Evolutionary conservation across 768 basidiomycete genomes (phyloP).

Genomic region (Boletellus emodensis): DNA sequence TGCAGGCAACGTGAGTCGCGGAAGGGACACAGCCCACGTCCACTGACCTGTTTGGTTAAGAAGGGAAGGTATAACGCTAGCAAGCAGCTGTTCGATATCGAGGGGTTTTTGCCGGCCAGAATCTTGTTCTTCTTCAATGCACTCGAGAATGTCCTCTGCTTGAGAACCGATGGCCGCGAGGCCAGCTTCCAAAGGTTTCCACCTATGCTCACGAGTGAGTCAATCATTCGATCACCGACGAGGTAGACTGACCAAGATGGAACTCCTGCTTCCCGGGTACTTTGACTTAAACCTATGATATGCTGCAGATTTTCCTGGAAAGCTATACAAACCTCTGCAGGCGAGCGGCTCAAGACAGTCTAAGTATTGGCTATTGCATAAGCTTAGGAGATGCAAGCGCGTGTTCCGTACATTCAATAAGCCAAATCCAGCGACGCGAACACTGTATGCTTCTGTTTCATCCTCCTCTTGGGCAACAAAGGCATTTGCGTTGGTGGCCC

Average conservation of each 20-base stretch:
- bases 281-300: constrained; percentile 55
- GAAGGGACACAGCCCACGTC: not conserved
- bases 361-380: constrained; percentile 23
- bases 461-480: constrained; percentile 96
- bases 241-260: constrained; percentile 54
- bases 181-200: constrained; percentile 86
- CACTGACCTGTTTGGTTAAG: constrained; percentile 65
- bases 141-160: constrained; percentile 70
- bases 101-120: constrained; percentile 62
- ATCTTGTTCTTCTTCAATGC: constrained; percentile 70
- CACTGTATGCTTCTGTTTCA: constrained; percentile 75
- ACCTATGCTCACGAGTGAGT: constrained; percentile 48
- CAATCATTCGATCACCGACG: not conserved
- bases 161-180: constrained; percentile 81
- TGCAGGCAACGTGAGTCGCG: not conserved
- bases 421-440: constrained; percentile 83
- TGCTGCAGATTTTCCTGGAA: constrained; percentile 54
- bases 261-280: constrained; percentile 49
- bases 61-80: constrained; percentile 74
- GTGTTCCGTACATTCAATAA: constrained; percentile 57
- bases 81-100: constrained; percentile 73
- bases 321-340: constrained; percentile 45
- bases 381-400: not conserved
- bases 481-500: constrained; percentile 84
- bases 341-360: constrained; percentile 55